phyloP scores from a whole-genome alignment of 1,139 yeast genomes.

The Hansenula sp. region DNA sequence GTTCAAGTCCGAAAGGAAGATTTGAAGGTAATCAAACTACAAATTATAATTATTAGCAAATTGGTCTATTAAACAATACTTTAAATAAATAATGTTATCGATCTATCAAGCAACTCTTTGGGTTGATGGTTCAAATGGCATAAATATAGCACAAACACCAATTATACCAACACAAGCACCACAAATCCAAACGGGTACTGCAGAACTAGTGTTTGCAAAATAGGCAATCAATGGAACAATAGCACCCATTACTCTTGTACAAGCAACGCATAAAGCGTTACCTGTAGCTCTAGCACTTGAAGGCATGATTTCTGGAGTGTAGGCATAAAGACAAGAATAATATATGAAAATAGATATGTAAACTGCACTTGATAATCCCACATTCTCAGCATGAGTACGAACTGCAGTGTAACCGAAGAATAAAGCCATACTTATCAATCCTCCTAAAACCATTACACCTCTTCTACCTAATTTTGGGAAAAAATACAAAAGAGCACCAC shows the following conservation, averaged over 20 bases:
- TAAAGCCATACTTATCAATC: constrained; percentile 45
- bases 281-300: constrained; percentile 54
- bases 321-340: constrained; percentile 52
- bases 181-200: constrained; percentile 51
- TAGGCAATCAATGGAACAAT: constrained; percentile 50
- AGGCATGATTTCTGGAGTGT: constrained; percentile 58
- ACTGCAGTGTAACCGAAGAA: constrained; percentile 54
- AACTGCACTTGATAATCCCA: constrained; percentile 45
- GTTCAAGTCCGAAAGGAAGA: too few relatives aligned
- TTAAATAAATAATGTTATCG: too few relatives aligned
- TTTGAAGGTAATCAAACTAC: too few relatives aligned
- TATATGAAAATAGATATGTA: constrained; percentile 46
- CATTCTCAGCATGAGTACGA: constrained; percentile 40
- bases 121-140: constrained; percentile 45
- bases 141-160: constrained; percentile 35
- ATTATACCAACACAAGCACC: constrained; percentile 49
- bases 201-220: constrained; percentile 35
- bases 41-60: too few relatives aligned
- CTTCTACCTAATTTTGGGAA: constrained; percentile 48
- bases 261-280: constrained; percentile 44
- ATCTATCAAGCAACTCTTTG: constrained; percentile 22
- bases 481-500: constrained; percentile 36
- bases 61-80: too few relatives aligned
- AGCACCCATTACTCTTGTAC: constrained; percentile 42
- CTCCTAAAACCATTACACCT: constrained; percentile 52